Evolutionary conservation across 257 asterid species (phyloP).

Genomic region (Solanum infundibuliforme): DNA sequence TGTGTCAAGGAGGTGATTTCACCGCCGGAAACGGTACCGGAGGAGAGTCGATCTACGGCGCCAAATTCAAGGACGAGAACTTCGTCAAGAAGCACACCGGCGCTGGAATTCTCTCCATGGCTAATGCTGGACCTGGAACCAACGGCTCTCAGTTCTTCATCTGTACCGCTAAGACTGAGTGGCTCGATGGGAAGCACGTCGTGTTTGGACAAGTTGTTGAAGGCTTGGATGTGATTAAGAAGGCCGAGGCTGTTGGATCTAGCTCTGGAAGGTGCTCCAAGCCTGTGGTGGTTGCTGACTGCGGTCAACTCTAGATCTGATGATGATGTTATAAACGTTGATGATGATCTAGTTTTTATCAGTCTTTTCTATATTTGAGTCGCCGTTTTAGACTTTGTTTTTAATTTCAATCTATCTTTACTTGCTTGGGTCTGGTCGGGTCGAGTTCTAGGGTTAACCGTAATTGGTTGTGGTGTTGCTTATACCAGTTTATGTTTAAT

Average conservation of each 20-base stretch:
- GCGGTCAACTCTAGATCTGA: conserved; percentile 54
- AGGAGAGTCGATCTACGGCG: conserved; percentile 63
- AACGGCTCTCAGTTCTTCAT: conserved; percentile 66
- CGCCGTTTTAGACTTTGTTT: neutral
- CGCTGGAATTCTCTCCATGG: conserved; percentile 53
- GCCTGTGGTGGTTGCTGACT: conserved; percentile 50
- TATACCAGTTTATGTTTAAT: neutral
- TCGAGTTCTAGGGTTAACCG: neutral
- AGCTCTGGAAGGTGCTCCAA: conserved; percentile 40
- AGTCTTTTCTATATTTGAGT: neutral
- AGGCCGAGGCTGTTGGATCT: conserved; percentile 63
- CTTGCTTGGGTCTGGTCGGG: neutral
- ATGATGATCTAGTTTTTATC: conserved; percentile 1
- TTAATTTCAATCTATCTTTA: neutral
- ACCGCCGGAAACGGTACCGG: conserved; percentile 72
- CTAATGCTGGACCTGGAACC: conserved; percentile 64
- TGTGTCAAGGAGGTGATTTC: conserved; percentile 82
- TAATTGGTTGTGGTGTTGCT: neutral
- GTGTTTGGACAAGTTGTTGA: conserved; percentile 67
- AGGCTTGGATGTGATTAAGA: conserved; percentile 43
- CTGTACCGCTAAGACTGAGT: conserved; percentile 57
- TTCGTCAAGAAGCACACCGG: conserved; percentile 66
- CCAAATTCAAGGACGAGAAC: conserved; percentile 54
- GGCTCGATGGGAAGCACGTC: conserved; percentile 71
- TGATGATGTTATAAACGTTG: neutral